These are phyloP conservation scores for Tricholoma terreum DNA, from an alignment of 768 basidiomycete species.

Conservation along the genomic window DNA sequence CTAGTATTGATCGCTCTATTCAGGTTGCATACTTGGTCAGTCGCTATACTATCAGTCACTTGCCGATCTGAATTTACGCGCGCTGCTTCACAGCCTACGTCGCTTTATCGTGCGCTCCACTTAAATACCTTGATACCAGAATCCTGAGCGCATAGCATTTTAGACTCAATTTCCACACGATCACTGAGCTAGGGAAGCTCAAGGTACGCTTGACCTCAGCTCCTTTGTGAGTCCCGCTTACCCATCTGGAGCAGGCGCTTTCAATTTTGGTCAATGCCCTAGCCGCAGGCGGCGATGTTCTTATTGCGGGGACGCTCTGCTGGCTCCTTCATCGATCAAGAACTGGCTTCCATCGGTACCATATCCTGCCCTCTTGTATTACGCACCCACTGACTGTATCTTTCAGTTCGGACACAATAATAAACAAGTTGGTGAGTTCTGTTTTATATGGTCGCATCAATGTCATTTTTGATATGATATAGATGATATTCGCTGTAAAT, in stretches of 20 bases:
- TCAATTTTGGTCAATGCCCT: constrained; percentile 44
- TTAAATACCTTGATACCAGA: background rate
- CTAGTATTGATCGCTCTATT: background rate
- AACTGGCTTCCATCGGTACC: constrained; percentile 45
- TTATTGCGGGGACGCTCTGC: constrained; percentile 44
- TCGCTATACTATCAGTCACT: background rate
- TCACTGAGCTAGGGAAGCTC: constrained; percentile 30
- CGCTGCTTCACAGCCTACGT: constrained; percentile 28
- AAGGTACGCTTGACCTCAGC: constrained; percentile 24
- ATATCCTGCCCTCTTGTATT: background rate
- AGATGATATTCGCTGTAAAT: constrained; percentile 47
- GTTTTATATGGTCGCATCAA: background rate
- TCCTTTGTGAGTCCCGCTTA: background rate
- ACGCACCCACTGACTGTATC: background rate
- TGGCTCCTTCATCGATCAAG: constrained; percentile 40
- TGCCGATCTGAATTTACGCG: background rate
- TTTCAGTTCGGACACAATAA: constrained; percentile 44
- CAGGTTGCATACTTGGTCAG: constrained; percentile 33
- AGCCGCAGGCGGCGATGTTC: constrained; percentile 43
- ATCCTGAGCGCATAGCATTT: background rate
- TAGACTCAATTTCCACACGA: constrained; percentile 33
- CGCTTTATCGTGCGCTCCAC: constrained; percentile 30
- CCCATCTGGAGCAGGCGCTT: constrained; percentile 24
- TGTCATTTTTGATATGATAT: background rate
- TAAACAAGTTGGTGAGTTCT: constrained; percentile 38